Base-by-base conservation (phyloP, 371 early-diverging fungal genomes). In the Mucor plumbeus region DNA sequence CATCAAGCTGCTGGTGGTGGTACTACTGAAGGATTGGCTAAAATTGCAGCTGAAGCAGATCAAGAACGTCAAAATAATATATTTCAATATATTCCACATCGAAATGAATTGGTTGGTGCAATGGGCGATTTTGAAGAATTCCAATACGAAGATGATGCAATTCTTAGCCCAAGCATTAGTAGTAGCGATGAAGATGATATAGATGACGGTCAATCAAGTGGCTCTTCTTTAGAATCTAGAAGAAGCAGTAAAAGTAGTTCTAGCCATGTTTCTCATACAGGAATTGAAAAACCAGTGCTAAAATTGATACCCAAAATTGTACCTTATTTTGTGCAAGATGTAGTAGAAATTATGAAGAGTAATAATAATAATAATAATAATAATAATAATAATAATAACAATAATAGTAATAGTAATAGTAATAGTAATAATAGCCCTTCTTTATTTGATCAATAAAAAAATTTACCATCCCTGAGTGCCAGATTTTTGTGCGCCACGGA, bases 91-190 rank as follows among this genome's bases (percentile, higher is more conserved):
- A 58, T 77, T n/a, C 68, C 69, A 0, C 58, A 69, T 14, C 57
- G 57, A 8, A 70, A 56, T 36, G 77, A 76, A n/a, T 61, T 71
- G 19, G 59, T 70, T 26, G 70, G 69, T 21, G 64, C 73, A 7
- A 38, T 81, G 40, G 55, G 69, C 7, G 82, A 81, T 59, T 67
- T 79, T 17, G 69, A 67, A 39, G 82, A 81, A 17, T 65, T 72
- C 36, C 61, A 70, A 10, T 56, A 64, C 55, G 71, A 70, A 6
- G 69, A 65, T 17, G 63, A 59, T 15, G 39, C 14, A 13, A 17
- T 47, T 6, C 43, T 21, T n/a, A 36, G 48, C 15, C 38, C 38
- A 26, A 58, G 59, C 41, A 39, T 48, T n/a, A 54, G 65, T n/a
- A 47, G 57, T 44, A 44, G 57, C 44, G 31, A 40, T 34, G 36